Conservation (phyloP, 352 stramenopile species). For the Phytophthora cactorum region DNA sequence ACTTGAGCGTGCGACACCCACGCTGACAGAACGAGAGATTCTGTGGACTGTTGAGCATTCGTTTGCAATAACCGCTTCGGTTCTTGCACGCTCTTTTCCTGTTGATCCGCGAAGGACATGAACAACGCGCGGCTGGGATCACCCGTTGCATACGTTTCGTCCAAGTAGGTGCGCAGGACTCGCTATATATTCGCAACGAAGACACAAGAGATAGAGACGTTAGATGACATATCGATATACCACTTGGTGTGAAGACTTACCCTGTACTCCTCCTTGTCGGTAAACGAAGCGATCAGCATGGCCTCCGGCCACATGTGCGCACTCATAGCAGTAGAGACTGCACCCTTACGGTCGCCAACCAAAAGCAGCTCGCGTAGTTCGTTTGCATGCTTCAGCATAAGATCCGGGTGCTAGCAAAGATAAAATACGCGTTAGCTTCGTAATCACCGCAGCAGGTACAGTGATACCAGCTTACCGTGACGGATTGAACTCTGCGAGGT, state of each 20-base stretch:
- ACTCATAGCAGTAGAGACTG: conserved; percentile 77
- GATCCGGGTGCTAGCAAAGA: conserved; percentile 56
- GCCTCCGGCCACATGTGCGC: conserved; percentile 89
- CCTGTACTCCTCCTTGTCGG: conserved; percentile 87
- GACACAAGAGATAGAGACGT: conserved; percentile 2
- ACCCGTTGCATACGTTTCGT: conserved; percentile 75
- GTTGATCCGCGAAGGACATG: conserved; percentile 82
- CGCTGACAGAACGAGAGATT: conserved; percentile 66
- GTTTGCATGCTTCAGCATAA: conserved; percentile 51
- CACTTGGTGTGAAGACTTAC: conserved; percentile 20
- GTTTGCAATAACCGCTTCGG: conserved; percentile 72
- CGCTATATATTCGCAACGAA: conserved; percentile 36
- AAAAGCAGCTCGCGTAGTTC: conserved; percentile 77
- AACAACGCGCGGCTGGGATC: conserved; percentile 83
- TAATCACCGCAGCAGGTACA: neutral
- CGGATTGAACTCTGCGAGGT: conserved; percentile 48
- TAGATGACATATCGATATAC: conserved; percentile 1
- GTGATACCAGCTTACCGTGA: conserved; percentile 35
- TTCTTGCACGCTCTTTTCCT: conserved; percentile 87
- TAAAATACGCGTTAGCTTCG: conserved; percentile 14
- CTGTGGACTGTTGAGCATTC: conserved; percentile 32
- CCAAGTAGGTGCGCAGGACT: conserved; percentile 77
- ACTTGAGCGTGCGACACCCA: conserved; percentile 87
- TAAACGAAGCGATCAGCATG: conserved; percentile 88
- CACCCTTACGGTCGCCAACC: conserved; percentile 75